Evolutionary conservation across 108 stramenopile genomes (phyloP), one percentile per base, ranked within the genome.

Genomic region (Nitzschia putrida): DNA sequence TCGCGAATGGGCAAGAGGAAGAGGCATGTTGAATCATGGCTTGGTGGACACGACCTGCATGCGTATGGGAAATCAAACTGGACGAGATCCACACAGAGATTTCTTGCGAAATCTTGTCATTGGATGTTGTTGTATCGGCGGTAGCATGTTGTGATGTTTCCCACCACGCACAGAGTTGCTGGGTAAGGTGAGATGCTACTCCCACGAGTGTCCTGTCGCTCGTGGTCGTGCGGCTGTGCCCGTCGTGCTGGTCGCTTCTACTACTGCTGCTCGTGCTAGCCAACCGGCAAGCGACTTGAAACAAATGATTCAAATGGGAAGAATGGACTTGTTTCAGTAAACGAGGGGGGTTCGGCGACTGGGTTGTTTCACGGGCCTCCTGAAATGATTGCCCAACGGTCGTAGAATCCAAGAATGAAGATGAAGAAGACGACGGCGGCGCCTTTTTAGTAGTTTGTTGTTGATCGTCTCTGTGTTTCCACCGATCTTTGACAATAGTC

Each of bases 401-500:
- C 29, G 29, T 34, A 34, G 3, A 34, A 3, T 34, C 29, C 29
- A 34, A 34, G 3, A 34, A 34, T 1, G 29, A 34, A 4, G 29
- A 34, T 1, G 29, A 34, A 34, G 29, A 34, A n/a, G n/a, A n/a
- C n/a, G n/a, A n/a, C n/a, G n/a, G n/a, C n/a, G n/a, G n/a, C 29
- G 29, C 29, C 38, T 59, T 59, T 40, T 39, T 59, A 1, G 9
- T 59, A 1, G 9, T 9, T 63, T 63, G 7, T 24, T 63, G 43
- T 40, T 21, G 4, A 41, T 42, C 5, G 24, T 29, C 5, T 50
- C 11, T 20, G 60, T 67, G 11, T 53, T 21, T 61, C 23, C 34
- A 26, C 26, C 69, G 66, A 9, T 57, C 16, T 51, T 68, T 70
- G 64, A 71, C 53, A 49, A 77, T 61, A 38, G 70, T 67, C 57